Percentiles rank a stretch among this genome's conserved stretches.
Evolutionary conservation across 1,284 basidiomycete genomes (phyloP).

Genomic region (Coniophora puteana): DNA sequence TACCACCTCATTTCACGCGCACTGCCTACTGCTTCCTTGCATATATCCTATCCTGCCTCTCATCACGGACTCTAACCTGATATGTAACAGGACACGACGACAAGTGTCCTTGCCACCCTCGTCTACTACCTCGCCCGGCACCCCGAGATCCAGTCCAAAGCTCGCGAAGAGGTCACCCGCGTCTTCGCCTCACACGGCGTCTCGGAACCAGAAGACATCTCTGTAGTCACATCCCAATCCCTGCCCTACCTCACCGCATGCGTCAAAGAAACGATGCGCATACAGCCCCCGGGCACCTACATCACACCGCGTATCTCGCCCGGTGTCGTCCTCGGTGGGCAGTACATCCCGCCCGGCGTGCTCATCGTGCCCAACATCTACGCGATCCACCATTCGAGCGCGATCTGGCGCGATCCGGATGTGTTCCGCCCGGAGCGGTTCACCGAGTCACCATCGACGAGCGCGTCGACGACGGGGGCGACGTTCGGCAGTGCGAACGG

Average conservation of each 20-base stretch:
- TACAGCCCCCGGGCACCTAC: constrained; percentile 26
- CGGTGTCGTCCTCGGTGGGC: constrained; percentile 12
- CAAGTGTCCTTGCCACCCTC: constrained; percentile 27
- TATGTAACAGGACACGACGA: constrained; percentile 28
- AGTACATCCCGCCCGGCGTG: constrained; percentile 10
- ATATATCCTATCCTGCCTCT: too few species aligned
- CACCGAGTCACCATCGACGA: constrained; percentile 3
- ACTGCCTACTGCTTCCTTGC: too few species aligned
- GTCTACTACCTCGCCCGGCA: constrained; percentile 28
- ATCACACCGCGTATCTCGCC: constrained; percentile 24
- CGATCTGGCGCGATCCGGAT: constrained; percentile 4
- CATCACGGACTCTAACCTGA: too few species aligned
- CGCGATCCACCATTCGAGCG: constrained; percentile 5
- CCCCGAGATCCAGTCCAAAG: constrained; percentile 21
- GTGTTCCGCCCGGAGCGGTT: constrained; percentile 8
- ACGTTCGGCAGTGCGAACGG: not conserved
- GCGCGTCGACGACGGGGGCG: not conserved
- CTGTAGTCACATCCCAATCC: constrained; percentile 14
- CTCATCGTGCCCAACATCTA: constrained; percentile 8
- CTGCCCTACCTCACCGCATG: constrained; percentile 25
- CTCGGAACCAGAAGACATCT: constrained; percentile 19
- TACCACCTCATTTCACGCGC: not conserved
- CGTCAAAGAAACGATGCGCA: constrained; percentile 29
- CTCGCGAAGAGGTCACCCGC: constrained; percentile 22
- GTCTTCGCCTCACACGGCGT: constrained; percentile 14